A percentile compares a stretch with the other conserved stretches of the same genome.
Evolutionary conservation across 306 rosid genomes (phyloP).

Genomic region (Begonia loranthoides): DNA sequence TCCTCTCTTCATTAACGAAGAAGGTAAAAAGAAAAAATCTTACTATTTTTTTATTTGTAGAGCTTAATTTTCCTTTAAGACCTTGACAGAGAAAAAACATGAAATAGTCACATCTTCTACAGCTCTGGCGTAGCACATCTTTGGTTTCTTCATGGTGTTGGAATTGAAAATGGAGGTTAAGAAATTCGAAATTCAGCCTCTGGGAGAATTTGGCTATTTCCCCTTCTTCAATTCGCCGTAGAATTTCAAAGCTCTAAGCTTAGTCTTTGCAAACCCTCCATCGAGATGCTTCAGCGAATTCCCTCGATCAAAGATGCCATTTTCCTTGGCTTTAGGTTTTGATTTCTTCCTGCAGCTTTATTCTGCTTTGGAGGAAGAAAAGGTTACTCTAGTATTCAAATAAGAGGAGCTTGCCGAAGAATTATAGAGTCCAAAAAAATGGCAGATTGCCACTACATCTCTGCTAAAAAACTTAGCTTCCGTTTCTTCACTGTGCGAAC

Average conservation of each 20-base stretch:
- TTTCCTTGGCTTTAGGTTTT: conserved; percentile 17
- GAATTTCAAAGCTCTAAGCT: conserved; percentile 36
- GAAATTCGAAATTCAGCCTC: conserved; percentile 40
- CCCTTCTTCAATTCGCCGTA: conserved; percentile 48
- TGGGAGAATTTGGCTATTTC: conserved; percentile 65
- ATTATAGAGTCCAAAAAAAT: conserved; percentile 16
- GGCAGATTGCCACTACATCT: conserved; percentile 31
- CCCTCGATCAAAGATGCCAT: conserved; percentile 12
- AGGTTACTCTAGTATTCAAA: conserved; percentile 42
- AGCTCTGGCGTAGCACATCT: conserved; percentile 60
- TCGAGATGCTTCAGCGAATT: conserved; percentile 15
- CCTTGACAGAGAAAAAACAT: conserved; percentile 31
- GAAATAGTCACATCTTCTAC: conserved; percentile 50
- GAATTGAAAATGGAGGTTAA: conserved; percentile 55
- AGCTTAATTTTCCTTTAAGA: conserved; percentile 33
- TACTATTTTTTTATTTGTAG: conserved; percentile 34
- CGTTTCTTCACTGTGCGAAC: conserved; percentile 6
- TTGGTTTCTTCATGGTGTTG: conserved; percentile 53
- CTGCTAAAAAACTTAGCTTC: conserved; percentile 29
- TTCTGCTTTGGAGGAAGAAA: conserved; percentile 58
- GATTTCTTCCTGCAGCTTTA: conserved; percentile 17
- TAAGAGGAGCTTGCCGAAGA: conserved; percentile 55
- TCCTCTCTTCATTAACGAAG: conserved; percentile 58
- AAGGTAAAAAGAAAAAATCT: conserved; percentile 36
- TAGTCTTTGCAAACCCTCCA: conserved; percentile 38